phyloP scores from a whole-genome alignment of 305 asterid species.

The Fraxinus floribunda region DNA sequence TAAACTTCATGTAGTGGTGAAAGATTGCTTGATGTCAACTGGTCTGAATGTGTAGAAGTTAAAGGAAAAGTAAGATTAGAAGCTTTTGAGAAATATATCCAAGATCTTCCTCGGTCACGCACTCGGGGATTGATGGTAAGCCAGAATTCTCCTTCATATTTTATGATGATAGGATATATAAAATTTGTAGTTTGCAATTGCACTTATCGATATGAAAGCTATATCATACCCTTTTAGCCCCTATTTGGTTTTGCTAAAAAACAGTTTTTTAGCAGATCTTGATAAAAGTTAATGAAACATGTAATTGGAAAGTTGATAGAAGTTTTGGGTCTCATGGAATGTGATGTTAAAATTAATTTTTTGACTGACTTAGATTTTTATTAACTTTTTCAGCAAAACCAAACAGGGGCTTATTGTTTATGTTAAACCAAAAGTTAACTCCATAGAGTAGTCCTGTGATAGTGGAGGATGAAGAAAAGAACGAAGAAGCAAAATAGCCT shows the following conservation, averaged over 20 bases:
- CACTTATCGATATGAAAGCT: background rate
- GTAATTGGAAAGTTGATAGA: background rate
- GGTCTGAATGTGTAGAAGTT: conserved; percentile 31
- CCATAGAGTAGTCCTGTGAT: background rate
- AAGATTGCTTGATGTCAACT: conserved; percentile 36
- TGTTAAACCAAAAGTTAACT: background rate
- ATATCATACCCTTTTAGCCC: background rate
- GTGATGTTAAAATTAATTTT: background rate
- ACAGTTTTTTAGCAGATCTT: background rate
- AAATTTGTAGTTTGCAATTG: background rate
- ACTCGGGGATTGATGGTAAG: conserved; percentile 38
- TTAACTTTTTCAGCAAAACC: background rate
- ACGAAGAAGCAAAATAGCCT: background rate
- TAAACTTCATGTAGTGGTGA: conserved; percentile 31
- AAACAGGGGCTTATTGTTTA: background rate
- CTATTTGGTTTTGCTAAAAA: background rate
- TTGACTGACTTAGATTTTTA: background rate
- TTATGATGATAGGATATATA: background rate
- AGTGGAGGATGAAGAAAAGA: background rate
- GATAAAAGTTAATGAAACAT: background rate
- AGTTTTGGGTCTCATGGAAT: background rate
- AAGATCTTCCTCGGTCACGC: conserved; percentile 34
- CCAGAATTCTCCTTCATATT: background rate
- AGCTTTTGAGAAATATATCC: conserved; percentile 28
- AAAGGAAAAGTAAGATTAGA: conserved; percentile 32